Conservation (phyloP, 163 green algal species). For the Botryococcus braunii region DNA sequence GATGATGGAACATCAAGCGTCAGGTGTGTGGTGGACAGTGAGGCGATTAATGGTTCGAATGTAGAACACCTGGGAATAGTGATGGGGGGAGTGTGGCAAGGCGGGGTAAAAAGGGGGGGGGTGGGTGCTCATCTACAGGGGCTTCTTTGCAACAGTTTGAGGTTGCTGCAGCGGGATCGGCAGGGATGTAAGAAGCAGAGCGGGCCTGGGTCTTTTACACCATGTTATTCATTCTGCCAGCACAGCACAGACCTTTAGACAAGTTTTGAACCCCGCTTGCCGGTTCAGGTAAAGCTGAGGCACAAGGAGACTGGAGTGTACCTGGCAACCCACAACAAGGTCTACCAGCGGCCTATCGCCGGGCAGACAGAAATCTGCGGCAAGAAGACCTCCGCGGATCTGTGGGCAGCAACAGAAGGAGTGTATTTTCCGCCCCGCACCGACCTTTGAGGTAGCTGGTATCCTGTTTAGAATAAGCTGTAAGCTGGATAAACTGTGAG, state of each 20-base stretch:
- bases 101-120: no score
- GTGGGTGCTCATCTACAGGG: no score
- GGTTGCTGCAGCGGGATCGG: slow-evolving; percentile 46
- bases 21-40: no score
- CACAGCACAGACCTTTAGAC: neutral
- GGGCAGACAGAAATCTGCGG: slow-evolving; percentile 76
- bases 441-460: no score
- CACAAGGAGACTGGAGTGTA: slow-evolving; percentile 67
- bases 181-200: slow-evolving; percentile 11
- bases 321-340: slow-evolving; percentile 44
- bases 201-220: neutral
- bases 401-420: slow-evolving; percentile 74
- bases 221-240: neutral
- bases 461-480: no score
- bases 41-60: no score
- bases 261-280: neutral
- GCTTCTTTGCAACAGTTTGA: no score
- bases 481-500: no score
- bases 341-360: slow-evolving; percentile 76
- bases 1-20: no score
- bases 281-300: slow-evolving; percentile 21
- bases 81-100: no score
- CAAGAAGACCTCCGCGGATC: slow-evolving; percentile 34
- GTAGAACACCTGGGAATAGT: no score
- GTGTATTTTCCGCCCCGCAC: slow-evolving; percentile 59